phyloP scores from a whole-genome alignment of 495 filamentous ascomycete species.

The Penicillium ucsense region DNA sequence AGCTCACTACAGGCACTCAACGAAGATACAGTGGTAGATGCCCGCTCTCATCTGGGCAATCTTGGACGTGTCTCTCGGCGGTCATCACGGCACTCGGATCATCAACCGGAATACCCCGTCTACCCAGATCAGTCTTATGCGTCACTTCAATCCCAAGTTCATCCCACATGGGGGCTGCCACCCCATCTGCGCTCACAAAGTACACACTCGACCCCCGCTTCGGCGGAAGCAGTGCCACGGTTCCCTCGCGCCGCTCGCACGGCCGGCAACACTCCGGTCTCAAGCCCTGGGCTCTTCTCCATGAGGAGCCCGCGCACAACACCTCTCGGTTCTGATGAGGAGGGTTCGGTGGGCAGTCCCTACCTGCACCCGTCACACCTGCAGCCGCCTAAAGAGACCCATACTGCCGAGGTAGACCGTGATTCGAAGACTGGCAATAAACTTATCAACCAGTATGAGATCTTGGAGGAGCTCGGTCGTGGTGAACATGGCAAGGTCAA shows the following conservation, averaged over 20 bases:
- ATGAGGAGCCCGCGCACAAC: conserved; percentile 37
- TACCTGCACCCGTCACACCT: conserved; percentile 56
- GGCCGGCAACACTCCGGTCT: conserved; percentile 55
- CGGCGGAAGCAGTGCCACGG: conserved; percentile 27
- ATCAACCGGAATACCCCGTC: conserved; percentile 32
- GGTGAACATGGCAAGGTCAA: conserved; percentile 98
- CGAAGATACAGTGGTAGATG: conserved; percentile 35
- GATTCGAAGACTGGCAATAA: conserved; percentile 85
- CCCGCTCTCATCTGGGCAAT: conserved; percentile 24
- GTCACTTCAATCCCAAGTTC: conserved; percentile 38
- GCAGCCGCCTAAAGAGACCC: conserved; percentile 62
- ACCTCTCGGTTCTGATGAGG: conserved; percentile 38
- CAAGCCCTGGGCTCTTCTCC: conserved; percentile 58
- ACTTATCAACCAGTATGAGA: conserved; percentile 92
- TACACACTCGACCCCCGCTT: conserved; percentile 6
- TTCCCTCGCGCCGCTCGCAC: conserved; percentile 33
- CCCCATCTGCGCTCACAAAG: conserved; percentile 32
- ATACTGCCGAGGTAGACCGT: conserved; percentile 79
- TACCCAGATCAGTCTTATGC: conserved; percentile 47
- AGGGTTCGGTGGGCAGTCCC: conserved; percentile 40
- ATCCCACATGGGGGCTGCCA: conserved; percentile 33
- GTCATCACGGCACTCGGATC: conserved; percentile 23
- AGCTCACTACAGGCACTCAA: conserved; percentile 40
- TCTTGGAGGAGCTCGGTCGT: conserved; percentile 89
- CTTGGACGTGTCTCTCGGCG: conserved; percentile 19